A percentile compares a stretch with the other conserved stretches of the same genome.
phyloP scores from a whole-genome alignment of 73 alveolate genomes.

The Loxodes magnus region DNA sequence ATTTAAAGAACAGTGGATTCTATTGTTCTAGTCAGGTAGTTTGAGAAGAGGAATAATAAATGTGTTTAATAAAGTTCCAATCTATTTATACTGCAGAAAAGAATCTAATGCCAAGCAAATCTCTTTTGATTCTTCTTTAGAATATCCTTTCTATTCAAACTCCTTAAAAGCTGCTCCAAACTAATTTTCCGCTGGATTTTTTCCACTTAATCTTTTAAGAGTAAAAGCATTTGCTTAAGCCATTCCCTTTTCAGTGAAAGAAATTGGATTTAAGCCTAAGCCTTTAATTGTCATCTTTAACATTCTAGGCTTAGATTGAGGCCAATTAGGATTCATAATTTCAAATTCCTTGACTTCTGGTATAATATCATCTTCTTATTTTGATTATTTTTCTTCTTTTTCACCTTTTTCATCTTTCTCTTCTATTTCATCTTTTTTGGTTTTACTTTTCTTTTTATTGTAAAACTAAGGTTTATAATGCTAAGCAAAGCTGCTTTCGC shows the following conservation, averaged over 20 bases:
- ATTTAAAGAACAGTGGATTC: constrained; percentile 73
- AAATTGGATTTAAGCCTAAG: constrained; percentile 43
- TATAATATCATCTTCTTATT: too few species aligned
- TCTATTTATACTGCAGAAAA: constrained; percentile 26
- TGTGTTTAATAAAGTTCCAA: constrained; percentile 58
- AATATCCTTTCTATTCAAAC: constrained; percentile 30
- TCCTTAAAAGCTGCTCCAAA: constrained; percentile 60
- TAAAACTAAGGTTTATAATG: too few species aligned
- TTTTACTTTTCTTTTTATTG: too few species aligned
- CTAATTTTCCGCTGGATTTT: constrained; percentile 51
- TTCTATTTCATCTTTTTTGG: too few species aligned
- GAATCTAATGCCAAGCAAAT: constrained; percentile 52
- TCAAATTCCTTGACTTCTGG: too few species aligned
- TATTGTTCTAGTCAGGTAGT: constrained; percentile 25
- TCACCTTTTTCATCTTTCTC: too few species aligned
- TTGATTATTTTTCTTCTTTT: too few species aligned
- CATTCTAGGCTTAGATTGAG: constrained; percentile 29
- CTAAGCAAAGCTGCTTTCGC: too few species aligned
- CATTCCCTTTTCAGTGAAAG: constrained; percentile 52
- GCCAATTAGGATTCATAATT: constrained; percentile 39
- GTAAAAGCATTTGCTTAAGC: constrained; percentile 63
- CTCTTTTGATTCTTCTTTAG: constrained; percentile 52
- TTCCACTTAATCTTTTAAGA: constrained; percentile 53
- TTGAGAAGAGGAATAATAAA: constrained; percentile 58
- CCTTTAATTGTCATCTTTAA: constrained; percentile 63